Conservation (phyloP, 352 stramenopile genomes). For the Thalassiosira livingstoniorum region DNA sequence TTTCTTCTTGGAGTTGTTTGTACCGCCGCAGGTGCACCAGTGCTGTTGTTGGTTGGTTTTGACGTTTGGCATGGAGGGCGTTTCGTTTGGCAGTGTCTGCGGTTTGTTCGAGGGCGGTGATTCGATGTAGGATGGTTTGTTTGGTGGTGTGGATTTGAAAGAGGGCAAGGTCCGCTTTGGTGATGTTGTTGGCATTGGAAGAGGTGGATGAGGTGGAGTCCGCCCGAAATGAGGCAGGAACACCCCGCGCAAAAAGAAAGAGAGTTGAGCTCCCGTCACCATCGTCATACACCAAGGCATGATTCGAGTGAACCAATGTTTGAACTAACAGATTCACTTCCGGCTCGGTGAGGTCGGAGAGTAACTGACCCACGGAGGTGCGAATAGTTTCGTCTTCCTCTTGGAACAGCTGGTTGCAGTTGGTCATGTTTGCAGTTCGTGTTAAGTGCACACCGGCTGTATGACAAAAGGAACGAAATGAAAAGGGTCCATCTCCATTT, state of each 20-base stretch:
- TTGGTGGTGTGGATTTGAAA: conserved; percentile 49
- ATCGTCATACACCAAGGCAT: conserved; percentile 34
- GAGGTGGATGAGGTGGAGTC: too few relatives aligned
- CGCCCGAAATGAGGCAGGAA: conserved; percentile 13
- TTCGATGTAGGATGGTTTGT: conserved; percentile 28
- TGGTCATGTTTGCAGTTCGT: too few relatives aligned
- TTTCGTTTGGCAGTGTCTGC: conserved; percentile 28
- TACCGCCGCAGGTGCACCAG: conserved; percentile 38
- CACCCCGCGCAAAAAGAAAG: conserved; percentile 36
- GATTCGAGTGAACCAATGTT: conserved; percentile 30
- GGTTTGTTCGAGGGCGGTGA: conserved; percentile 29
- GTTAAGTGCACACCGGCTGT: conserved; percentile 7
- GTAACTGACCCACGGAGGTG: conserved; percentile 15
- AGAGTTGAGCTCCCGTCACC: too few relatives aligned
- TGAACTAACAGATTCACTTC: conserved; percentile 36
- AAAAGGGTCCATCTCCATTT: too few relatives aligned
- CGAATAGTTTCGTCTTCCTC: not conserved
- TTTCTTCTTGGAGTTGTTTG: conserved; percentile 37
- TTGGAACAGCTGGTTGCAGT: not conserved
- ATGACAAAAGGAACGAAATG: conserved; percentile 15
- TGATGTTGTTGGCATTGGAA: too few relatives aligned
- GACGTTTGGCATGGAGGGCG: conserved; percentile 24
- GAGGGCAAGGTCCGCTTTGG: conserved; percentile 31
- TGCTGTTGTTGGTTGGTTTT: conserved; percentile 11
- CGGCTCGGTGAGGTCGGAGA: conserved; percentile 23